Conservation (phyloP, 129 eudicot genomes). For the Smallanthus sonchifolius region DNA sequence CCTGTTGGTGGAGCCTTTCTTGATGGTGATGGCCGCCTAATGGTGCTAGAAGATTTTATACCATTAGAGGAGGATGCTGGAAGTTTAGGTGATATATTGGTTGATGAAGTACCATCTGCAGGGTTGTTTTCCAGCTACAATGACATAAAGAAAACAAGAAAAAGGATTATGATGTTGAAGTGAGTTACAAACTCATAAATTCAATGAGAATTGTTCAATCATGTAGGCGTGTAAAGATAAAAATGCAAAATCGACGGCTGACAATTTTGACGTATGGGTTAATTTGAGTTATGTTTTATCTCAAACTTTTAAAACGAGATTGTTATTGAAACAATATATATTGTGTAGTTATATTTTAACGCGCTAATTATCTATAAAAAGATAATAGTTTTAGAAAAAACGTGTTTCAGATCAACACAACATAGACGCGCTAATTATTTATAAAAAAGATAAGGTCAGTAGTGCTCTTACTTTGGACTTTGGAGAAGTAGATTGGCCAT, state of each 20-base stretch:
- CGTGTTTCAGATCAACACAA: background rate
- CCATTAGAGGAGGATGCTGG: constrained; percentile 33
- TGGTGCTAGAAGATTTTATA: constrained; percentile 36
- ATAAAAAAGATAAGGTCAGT: background rate
- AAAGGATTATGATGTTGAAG: background rate
- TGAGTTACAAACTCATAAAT: background rate
- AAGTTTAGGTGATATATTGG: constrained; percentile 25
- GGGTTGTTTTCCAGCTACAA: constrained; percentile 44
- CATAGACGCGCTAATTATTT: too few relatives aligned
- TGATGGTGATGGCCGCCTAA: constrained; percentile 50
- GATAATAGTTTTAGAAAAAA: background rate
- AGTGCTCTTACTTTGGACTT: constrained; percentile 44
- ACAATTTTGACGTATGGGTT: background rate
- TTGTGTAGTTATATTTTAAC: background rate
- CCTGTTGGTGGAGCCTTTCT: constrained; percentile 35
- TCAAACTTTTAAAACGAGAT: background rate
- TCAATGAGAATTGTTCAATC: background rate
- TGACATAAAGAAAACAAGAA: background rate
- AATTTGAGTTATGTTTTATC: background rate
- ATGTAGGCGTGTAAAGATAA: background rate
- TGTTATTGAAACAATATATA: background rate
- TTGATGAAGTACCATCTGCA: constrained; percentile 30
- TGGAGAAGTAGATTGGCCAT: constrained; percentile 26
- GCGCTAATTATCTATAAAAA: background rate
- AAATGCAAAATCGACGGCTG: too few relatives aligned